Percentiles rank a stretch among this genome's conserved stretches.
phyloP scores from a whole-genome alignment of 371 early-diverging fungal species.

The Rhizopus stolonifer region DNA sequence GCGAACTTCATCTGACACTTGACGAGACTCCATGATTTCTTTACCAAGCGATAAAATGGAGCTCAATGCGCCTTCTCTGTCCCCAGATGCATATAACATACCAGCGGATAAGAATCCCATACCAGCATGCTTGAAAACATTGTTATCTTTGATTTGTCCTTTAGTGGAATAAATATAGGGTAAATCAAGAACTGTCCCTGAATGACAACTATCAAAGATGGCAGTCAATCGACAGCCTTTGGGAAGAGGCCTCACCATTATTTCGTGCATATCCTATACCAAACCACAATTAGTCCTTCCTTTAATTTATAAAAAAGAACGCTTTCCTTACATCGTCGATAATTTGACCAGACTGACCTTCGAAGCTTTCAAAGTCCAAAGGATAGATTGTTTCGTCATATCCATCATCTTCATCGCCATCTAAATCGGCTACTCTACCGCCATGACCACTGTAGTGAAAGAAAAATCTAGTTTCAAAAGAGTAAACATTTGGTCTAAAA shows the following conservation, averaged over 20 bases:
- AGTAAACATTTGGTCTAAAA: not conserved
- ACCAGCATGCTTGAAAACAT: constrained; percentile 51
- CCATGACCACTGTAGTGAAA: constrained; percentile 95
- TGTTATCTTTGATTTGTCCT: constrained; percentile 62
- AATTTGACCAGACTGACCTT: constrained; percentile 71
- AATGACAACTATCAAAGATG: constrained; percentile 86
- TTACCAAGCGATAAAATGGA: constrained; percentile 52
- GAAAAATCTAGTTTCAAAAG: constrained; percentile 52
- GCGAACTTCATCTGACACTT: constrained; percentile 34
- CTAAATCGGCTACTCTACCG: constrained; percentile 45
- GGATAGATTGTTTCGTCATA: constrained; percentile 66
- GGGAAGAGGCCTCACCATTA: constrained; percentile 82
- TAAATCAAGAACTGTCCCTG: constrained; percentile 84
- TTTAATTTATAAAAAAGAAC: not conserved
- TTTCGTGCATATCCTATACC: constrained; percentile 65
- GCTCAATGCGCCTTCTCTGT: constrained; percentile 40
- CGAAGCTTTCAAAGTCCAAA: constrained; percentile 68
- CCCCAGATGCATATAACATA: constrained; percentile 50
- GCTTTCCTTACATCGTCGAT: constrained; percentile 69
- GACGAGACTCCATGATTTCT: constrained; percentile 38
- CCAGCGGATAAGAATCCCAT: constrained; percentile 51
- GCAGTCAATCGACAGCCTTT: constrained; percentile 81
- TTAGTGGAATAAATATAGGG: constrained; percentile 79
- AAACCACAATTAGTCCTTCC: not conserved
- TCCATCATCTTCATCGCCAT: constrained; percentile 88